Evolutionary conservation across 2,329 filamentous ascomycete genomes (phyloP).

Genomic region (Corynespora cassiicola): DNA sequence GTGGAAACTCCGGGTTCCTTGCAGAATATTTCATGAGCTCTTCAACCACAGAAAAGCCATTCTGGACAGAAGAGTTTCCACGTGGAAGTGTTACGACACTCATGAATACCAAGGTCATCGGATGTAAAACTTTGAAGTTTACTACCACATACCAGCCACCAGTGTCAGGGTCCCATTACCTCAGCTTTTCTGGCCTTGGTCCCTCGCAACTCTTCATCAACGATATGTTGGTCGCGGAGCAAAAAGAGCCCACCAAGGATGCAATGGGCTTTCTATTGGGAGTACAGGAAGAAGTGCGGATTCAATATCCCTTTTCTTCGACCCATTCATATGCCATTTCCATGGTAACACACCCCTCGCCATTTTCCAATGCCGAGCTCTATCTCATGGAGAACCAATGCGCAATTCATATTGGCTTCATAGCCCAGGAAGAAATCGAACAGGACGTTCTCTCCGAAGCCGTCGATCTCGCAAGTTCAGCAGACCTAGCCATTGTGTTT

Average conservation of each 20-base stretch:
- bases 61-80: slow-evolving; percentile 19
- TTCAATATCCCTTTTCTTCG: slow-evolving; percentile 14
- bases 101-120: slow-evolving; percentile 19
- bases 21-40: slow-evolving; percentile 16
- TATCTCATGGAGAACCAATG: slow-evolving; percentile 21
- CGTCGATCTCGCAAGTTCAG: slow-evolving; percentile 41
- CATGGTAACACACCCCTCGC: slow-evolving; percentile 18
- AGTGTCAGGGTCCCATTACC: slow-evolving; percentile 17
- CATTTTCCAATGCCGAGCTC: slow-evolving; percentile 16
- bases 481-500: slow-evolving; percentile 73
- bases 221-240: slow-evolving; percentile 11
- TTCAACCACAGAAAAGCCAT: slow-evolving; percentile 6
- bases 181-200: slow-evolving; percentile 21
- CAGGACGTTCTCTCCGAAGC: slow-evolving; percentile 22
- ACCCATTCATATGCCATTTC: slow-evolving; percentile 13
- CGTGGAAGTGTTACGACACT: slow-evolving; percentile 17
- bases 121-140: slow-evolving; percentile 15
- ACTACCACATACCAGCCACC: slow-evolving; percentile 15
- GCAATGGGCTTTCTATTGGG: slow-evolving; percentile 24
- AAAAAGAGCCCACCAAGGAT: slow-evolving; percentile 14
- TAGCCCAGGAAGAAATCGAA: slow-evolving; percentile 22
- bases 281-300: slow-evolving; percentile 19
- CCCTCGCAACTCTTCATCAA: slow-evolving; percentile 21
- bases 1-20: slow-evolving; percentile 15
- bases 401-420: slow-evolving; percentile 21